These are phyloP conservation scores for Lepidium campestre DNA, from an alignment of 441 rosid species.

Conservation along the genomic window DNA sequence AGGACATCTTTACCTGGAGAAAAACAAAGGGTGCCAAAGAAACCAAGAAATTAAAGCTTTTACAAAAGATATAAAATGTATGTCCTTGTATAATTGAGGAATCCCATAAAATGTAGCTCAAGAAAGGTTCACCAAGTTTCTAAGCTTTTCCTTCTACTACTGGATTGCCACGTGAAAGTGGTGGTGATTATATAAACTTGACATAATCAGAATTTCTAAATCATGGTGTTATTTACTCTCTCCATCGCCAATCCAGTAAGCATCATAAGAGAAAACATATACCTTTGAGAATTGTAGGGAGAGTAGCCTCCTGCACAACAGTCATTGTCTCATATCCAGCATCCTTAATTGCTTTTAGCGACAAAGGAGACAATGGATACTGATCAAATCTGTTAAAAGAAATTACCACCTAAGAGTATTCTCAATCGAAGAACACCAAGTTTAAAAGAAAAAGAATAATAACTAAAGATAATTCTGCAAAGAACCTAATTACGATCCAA, in stretches of 20 bases:
- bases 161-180: not conserved
- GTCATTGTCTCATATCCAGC: constrained; percentile 93
- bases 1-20: constrained; percentile 82
- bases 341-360: constrained; percentile 71
- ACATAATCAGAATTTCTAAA: not conserved
- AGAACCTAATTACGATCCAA: not conserved
- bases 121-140: not conserved
- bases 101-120: not conserved
- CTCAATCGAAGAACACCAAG: not conserved
- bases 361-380: constrained; percentile 59
- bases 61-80: not conserved
- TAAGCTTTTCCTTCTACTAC: not conserved
- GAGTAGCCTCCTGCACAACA: constrained; percentile 86
- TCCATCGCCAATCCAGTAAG: not conserved
- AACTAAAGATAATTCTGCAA: not conserved
- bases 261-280: not conserved
- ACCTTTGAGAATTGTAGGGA: constrained; percentile 81
- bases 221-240: not conserved
- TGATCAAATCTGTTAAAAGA: constrained; percentile 61
- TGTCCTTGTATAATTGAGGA: not conserved
- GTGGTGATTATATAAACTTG: not conserved
- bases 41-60: not conserved
- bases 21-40: not conserved
- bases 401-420: not conserved
- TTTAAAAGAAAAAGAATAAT: not conserved